Base-by-base conservation (phyloP, 257 asterid genomes). In the Lantana camara region DNA sequence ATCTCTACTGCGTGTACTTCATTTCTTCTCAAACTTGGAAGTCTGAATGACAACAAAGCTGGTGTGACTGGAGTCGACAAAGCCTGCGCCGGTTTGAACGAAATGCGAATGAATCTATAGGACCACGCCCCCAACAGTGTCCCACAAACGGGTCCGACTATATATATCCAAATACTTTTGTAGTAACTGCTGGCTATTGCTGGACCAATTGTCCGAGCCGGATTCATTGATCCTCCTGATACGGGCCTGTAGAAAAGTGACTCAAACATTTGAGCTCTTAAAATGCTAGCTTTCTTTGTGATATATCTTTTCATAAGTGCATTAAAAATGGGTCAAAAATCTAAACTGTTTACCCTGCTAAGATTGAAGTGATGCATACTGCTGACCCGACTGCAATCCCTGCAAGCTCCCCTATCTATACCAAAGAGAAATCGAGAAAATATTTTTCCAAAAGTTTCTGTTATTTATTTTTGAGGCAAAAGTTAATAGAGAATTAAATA, bases 181-280 rank as follows among this genome's bases (percentile, higher is more conserved):
- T 76, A 84, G 58, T 84, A 77, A 41, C 72, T 35, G 71, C 97
- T 91, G 8, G 91, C 97, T 52, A 88, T 63, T 48, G 97, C 97
- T 4, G 98, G 98, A 0, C 98, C 98, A 9, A 91, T 42, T 14
- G 83, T 80, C 66, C 96, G 73, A 2, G 88, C 96, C 0, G 96
- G 98, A 77, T 91, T 88, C 98, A 91, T 91, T 3, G 96, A 88
- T 51, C 96, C 98, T 24, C 98, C 96, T 2, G 98, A 88, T 61
- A 88, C 42, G 1, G 98, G 95, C 71, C 98, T 91, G 60, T n/a
- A n/a, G n/a, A 11, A 70, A 20, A 41, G 8, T 38, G 10, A 15
- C 29, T 32, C 2, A 0, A 27, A 10, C 9, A 29, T 17, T 13
- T 21, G 17, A 35, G 14, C 15, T 21, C 41, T 41, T 21, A 10